These are phyloP conservation scores for Pistacia atlantica DNA, from an alignment of 345 rosid species.

Conservation along the genomic window DNA sequence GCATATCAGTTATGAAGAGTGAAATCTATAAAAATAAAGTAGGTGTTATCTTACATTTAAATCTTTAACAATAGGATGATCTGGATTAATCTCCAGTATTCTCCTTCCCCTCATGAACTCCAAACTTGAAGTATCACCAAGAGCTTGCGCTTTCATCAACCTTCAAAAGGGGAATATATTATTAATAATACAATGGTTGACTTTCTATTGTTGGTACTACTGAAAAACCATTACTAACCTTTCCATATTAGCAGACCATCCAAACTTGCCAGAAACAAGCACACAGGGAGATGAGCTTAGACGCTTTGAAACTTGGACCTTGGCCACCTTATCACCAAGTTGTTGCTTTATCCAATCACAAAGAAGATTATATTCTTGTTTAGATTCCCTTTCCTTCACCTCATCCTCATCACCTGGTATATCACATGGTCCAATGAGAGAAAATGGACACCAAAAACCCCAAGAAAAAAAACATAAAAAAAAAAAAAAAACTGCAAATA, in stretches of 20 bases:
- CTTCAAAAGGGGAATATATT: constrained; percentile 35
- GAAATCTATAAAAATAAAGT: not conserved
- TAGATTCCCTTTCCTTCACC: constrained; percentile 78
- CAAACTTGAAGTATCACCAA: constrained; percentile 93
- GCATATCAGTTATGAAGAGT: not conserved
- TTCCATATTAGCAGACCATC: constrained; percentile 99
- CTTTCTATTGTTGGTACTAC: not conserved
- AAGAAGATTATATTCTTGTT: constrained; percentile 76
- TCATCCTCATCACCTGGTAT: constrained; percentile 90
- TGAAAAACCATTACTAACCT: constrained; percentile 48
- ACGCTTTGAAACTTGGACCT: constrained; percentile 94
- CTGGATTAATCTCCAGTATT: constrained; percentile 90
- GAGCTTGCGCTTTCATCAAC: constrained; percentile 99
- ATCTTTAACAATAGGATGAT: constrained; percentile 90
- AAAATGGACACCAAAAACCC: not conserved
- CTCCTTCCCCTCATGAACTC: constrained; percentile 99
- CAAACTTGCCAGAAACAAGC: constrained; percentile 96
- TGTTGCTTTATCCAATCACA: constrained; percentile 99
- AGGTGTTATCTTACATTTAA: constrained; percentile 58
- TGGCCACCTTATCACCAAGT: constrained; percentile 94
- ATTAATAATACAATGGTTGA: not conserved
- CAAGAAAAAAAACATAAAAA: not conserved
- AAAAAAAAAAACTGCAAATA: constrained; percentile 1
- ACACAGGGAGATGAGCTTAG: constrained; percentile 95
- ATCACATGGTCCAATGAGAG: constrained; percentile 7